Conservation (phyloP, 306 rosid species). For the Vigna trinervia region DNA sequence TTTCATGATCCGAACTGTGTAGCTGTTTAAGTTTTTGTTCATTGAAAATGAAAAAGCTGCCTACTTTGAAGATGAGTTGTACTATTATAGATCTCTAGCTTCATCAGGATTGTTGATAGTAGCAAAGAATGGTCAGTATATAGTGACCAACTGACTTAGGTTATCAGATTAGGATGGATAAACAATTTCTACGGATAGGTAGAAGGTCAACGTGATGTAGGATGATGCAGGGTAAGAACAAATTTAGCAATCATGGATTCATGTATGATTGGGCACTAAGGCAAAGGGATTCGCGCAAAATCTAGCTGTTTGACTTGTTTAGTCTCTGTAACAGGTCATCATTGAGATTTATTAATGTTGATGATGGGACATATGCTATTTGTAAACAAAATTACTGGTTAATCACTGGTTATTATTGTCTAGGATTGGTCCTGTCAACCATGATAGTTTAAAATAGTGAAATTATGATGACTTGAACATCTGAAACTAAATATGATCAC, state of each 20-base stretch:
- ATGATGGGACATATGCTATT: background rate
- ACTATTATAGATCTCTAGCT: too few species aligned
- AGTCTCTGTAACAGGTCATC: background rate
- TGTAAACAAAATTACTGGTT: background rate
- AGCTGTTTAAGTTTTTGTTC: background rate
- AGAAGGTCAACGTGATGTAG: background rate
- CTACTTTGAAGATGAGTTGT: too few species aligned
- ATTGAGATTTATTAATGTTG: background rate
- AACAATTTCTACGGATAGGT: background rate
- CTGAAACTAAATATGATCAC: background rate
- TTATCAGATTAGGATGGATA: background rate
- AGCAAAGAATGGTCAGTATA: background rate
- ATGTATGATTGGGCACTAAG: background rate
- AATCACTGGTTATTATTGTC: background rate
- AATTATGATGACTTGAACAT: background rate
- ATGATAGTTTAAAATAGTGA: too few species aligned
- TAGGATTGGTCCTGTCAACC: background rate
- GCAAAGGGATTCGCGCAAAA: too few species aligned
- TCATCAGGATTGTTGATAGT: too few species aligned
- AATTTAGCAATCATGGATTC: background rate
- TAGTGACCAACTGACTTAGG: background rate
- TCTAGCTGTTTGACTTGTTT: too few species aligned
- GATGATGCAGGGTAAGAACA: background rate
- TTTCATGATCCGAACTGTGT: background rate
- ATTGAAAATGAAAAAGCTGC: too few species aligned